A percentile compares a stretch with the other conserved stretches of the same genome.
These are phyloP conservation scores for Penicillium palitans DNA, from an alignment of 2,329 filamentous ascomycete species.

Conservation along the genomic window DNA sequence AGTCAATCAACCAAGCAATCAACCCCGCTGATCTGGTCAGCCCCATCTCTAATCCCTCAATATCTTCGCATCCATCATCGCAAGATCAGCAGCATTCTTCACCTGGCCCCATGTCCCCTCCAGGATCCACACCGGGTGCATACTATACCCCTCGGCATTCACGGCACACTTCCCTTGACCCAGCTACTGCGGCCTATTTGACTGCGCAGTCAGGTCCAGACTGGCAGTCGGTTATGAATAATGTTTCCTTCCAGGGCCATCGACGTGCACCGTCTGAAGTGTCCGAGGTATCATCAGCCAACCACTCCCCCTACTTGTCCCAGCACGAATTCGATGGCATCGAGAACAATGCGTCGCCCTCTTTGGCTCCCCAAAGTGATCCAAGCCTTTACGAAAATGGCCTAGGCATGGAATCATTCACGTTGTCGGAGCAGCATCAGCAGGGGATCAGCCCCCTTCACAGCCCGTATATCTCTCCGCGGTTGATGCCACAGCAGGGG, in stretches of 20 bases:
- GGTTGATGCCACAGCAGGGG: conserved; percentile 68
- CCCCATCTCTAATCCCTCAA: conserved; percentile 52
- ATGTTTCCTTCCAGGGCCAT: conserved; percentile 72
- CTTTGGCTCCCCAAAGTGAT: conserved; percentile 72
- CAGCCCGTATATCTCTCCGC: conserved; percentile 70
- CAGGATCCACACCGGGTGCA: conserved; percentile 52
- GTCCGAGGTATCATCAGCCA: conserved; percentile 83
- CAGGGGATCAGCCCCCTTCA: conserved; percentile 61
- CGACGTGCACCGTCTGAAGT: conserved; percentile 85
- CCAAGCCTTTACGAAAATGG: conserved; percentile 73
- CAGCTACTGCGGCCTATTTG: conserved; percentile 59
- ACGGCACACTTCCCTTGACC: conserved; percentile 61
- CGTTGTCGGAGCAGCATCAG: conserved; percentile 66
- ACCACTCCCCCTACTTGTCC: conserved; percentile 77
- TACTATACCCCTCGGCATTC: conserved; percentile 59
- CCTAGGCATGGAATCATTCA: conserved; percentile 76
- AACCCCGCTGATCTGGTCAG: conserved; percentile 51
- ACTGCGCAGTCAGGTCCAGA: conserved; percentile 54
- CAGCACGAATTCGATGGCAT: conserved; percentile 76
- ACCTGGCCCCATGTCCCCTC: conserved; percentile 56
- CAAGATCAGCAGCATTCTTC: conserved; percentile 56
- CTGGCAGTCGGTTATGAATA: conserved; percentile 58
- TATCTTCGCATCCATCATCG: conserved; percentile 58
- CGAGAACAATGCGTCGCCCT: conserved; percentile 73
- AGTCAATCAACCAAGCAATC: conserved; percentile 44